Conservation (phyloP, 2,329 filamentous ascomycete species). For the Sporothrix dimorphospora region DNA sequence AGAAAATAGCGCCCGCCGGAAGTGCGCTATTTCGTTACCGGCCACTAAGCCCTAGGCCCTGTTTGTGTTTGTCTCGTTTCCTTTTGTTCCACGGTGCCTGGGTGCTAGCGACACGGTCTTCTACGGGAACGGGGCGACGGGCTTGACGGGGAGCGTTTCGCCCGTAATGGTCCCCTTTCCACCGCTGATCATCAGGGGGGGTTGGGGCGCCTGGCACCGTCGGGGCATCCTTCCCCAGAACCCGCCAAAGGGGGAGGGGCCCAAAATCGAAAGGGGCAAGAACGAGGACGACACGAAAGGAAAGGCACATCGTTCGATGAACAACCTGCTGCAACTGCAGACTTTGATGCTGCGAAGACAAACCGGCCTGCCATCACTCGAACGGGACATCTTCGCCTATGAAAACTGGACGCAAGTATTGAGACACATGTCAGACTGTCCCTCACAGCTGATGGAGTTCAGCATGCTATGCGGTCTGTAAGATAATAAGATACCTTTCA, state of each 20-base stretch:
- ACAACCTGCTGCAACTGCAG: no score
- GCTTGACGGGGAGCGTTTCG: not conserved
- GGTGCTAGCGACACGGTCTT: not conserved
- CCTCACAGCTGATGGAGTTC: not conserved
- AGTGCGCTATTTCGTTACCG: not conserved
- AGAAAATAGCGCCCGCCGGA: not conserved
- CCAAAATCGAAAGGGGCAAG: no score
- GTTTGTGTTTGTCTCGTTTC: not conserved
- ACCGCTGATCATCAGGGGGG: not conserved
- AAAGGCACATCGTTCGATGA: no score
- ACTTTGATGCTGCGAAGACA: no score
- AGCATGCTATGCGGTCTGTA: not conserved
- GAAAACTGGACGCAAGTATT: no score
- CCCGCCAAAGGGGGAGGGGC: no score
- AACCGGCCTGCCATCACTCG: no score
- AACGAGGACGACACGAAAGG: no score
- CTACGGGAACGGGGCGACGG: slow-evolving; percentile 7
- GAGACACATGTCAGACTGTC: not conserved
- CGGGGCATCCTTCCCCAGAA: no score
- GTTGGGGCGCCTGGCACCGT: not conserved
- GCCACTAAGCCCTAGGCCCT: slow-evolving; percentile 1
- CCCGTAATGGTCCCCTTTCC: not conserved
- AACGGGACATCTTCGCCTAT: no score
- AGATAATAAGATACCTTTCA: no score
- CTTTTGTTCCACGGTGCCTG: not conserved